phyloP scores from a whole-genome alignment of 2,329 filamentous ascomycete species.

The Dothideomycetidae sp. region DNA sequence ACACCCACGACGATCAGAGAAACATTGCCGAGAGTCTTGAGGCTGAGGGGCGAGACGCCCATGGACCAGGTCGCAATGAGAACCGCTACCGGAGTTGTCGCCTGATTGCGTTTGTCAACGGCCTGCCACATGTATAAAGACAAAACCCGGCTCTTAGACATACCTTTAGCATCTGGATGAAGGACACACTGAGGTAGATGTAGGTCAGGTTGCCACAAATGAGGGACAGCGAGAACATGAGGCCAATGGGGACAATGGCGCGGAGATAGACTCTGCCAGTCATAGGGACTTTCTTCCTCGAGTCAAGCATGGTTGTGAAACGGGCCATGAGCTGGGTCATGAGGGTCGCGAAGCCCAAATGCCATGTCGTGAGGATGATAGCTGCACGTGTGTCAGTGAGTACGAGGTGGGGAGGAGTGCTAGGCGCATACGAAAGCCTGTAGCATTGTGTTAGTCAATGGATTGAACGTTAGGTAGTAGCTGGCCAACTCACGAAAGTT shows the following conservation, averaged over 20 bases:
- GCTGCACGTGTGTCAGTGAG: conserved; percentile 39
- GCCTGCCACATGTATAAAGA: conserved; percentile 10
- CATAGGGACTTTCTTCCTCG: conserved; percentile 94
- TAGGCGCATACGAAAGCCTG: conserved; percentile 33
- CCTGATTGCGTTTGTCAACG: conserved; percentile 37
- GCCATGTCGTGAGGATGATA: conserved; percentile 88
- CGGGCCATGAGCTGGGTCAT: conserved; percentile 90
- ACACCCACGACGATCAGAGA: conserved; percentile 91
- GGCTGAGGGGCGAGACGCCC: conserved; percentile 67
- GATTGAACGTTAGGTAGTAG: neutral
- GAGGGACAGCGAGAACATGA: conserved; percentile 91
- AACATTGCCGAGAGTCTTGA: conserved; percentile 83
- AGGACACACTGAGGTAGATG: conserved; percentile 85
- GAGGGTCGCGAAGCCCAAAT: conserved; percentile 79
- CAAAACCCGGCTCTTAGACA: conserved; percentile 15
- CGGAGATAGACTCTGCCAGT: conserved; percentile 83
- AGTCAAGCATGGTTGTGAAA: conserved; percentile 80
- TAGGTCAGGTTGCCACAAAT: conserved; percentile 96
- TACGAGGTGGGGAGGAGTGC: conserved; percentile 18
- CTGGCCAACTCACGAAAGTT: conserved; percentile 54
- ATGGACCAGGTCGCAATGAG: conserved; percentile 80
- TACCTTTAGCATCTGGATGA: conserved; percentile 99
- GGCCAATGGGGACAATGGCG: conserved; percentile 83
- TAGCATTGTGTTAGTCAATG: neutral
- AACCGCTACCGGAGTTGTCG: conserved; percentile 87